Evolutionary conservation across 2,329 filamentous ascomycete genomes (phyloP).

Genomic region (Penicillium crustosum): DNA sequence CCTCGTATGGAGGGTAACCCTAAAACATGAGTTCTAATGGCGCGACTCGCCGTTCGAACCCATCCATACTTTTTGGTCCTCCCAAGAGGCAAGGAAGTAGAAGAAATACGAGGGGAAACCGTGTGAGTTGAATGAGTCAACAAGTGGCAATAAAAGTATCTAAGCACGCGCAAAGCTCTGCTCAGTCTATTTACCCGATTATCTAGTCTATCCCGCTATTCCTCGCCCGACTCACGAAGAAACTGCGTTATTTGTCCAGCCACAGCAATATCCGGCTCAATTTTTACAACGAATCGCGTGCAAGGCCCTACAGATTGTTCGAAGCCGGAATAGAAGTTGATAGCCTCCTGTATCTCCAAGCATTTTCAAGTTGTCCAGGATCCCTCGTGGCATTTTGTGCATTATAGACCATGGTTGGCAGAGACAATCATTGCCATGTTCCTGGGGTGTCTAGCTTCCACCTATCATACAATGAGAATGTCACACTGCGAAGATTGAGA

Average conservation of each 20-base stretch:
- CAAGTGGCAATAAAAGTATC: background rate
- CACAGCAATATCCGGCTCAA: background rate
- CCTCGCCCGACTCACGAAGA: background rate
- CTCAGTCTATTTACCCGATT: background rate
- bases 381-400: background rate
- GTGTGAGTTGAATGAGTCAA: background rate
- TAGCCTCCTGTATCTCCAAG: background rate
- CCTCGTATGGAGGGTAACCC: too few relatives aligned
- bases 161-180: background rate
- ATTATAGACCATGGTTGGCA: background rate
- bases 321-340: background rate
- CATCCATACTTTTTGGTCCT: too few relatives aligned
- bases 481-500: conserved; percentile 3
- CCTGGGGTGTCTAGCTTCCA: background rate
- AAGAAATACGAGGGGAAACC: background rate
- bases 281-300: background rate
- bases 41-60: too few relatives aligned
- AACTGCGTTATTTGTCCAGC: background rate
- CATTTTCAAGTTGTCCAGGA: background rate
- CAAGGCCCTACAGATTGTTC: background rate
- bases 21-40: background rate
- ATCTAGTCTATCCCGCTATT: background rate
- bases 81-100: background rate
- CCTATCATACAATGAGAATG: conserved; percentile 13
- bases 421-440: background rate